Evolutionary conservation across 805 yeast species (phyloP).

Genomic region (Cyberlindnera sargentensis): DNA sequence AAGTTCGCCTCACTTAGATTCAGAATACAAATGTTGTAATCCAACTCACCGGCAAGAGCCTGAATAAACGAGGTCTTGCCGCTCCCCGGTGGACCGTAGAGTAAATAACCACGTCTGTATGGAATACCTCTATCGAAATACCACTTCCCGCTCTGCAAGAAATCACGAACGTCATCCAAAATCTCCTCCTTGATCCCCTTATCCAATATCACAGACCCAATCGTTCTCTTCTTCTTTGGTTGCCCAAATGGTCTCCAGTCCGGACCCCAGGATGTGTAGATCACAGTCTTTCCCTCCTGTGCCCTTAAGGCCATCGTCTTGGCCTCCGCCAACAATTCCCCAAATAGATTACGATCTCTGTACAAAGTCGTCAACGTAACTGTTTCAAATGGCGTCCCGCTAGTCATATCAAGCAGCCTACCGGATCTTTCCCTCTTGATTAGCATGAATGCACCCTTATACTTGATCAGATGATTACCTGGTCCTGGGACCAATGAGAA

Average conservation of each 20-base stretch:
- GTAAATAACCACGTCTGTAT: conserved; percentile 85
- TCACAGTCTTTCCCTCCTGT: conserved; percentile 89
- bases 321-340: conserved; percentile 73
- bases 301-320: conserved; percentile 71
- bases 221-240: conserved; percentile 78
- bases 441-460: conserved; percentile 81
- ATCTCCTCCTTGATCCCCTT: conserved; percentile 61
- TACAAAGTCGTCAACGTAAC: conserved; percentile 89
- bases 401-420: conserved; percentile 77
- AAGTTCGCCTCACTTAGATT: conserved; percentile 85
- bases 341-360: conserved; percentile 66
- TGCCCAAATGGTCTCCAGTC: conserved; percentile 99
- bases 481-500: conserved; percentile 96
- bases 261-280: conserved; percentile 94
- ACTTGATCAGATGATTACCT: conserved; percentile 82
- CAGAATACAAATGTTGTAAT: conserved; percentile 89
- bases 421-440: conserved; percentile 90
- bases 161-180: conserved; percentile 69
- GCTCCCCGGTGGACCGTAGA: conserved; percentile 97
- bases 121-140: conserved; percentile 96
- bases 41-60: conserved; percentile 93
- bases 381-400: conserved; percentile 93
- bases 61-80: conserved; percentile 96
- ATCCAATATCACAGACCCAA: conserved; percentile 85
- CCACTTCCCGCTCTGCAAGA: conserved; percentile 78